Base-by-base conservation (phyloP, 176 grass and related monocot genomes). In the Phragmites australis region DNA sequence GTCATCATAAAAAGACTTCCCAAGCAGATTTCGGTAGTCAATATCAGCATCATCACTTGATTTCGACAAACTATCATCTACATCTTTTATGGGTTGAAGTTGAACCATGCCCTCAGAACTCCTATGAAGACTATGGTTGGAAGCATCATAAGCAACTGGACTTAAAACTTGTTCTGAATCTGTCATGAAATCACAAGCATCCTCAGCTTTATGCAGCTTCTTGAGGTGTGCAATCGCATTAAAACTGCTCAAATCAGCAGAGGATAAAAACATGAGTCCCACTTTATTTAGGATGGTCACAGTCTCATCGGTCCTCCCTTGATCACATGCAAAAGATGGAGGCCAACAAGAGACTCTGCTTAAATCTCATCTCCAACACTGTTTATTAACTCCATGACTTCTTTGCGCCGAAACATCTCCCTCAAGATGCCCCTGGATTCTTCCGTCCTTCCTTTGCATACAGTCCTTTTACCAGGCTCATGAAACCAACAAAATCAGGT, bases 391-490 rank as follows among this genome's bases (percentile, higher is more conserved):
- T 87, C 79, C 26, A 55, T 51, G 4, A 93, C 67, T 86, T 97
- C 75, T 64, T 83, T 81, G 82, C 86, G 87, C 60, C 83, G 87
- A 74, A 97, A 87, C 94, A 97, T 91, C 65, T 90, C 87, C 74
- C 87, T 86, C 68, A 97, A 74, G 48, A 97, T 91, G 46, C 63
- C 80, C 77, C 94, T 93, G 23, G 91, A 86, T 85, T 97, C 89
- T 77, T 97, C 94, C 84, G 91, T 83, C 85, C 94, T 97, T 86
- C 94, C 94, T 86, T 97, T 47, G 87, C 72, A 52, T 91, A 93
- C 21, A 97, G 80, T 70, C 91, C 94, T 85, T 90, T 90, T 27
- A 90, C 39, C 42, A 97, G 77, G 74, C 88, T 87, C 84, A 93
- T 72, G 44, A 91, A 97, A 62, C 94, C 94, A 19, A 97, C 81